Base-by-base conservation (phyloP, 1,284 basidiomycete species). In the Trichosporon ovoides region DNA sequence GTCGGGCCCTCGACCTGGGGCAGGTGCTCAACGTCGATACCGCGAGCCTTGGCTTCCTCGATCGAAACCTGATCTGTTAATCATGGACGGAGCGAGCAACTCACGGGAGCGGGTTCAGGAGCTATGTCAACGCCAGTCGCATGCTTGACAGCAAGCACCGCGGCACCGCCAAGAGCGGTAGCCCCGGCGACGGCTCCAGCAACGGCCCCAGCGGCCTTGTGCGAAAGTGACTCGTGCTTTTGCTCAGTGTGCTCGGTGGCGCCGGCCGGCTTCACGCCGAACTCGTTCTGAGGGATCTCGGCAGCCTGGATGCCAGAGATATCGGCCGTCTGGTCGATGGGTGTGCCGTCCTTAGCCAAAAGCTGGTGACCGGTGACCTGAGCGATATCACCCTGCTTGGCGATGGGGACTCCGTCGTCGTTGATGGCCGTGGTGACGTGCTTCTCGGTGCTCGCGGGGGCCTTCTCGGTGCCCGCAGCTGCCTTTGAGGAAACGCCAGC, bases 101-200 rank as follows among this genome's bases (percentile, higher is more conserved):
- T 65, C 37, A 77, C 74, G 37, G 74, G 73, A 28, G 67, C 57
- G 19, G 62, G 52, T 57, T 72, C 68, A 3, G 40, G 52, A 22
- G 64, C 60, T n/a, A 75, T 48, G 55, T 75, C 72, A 12, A 77
- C 56, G 55, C 75, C 75, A 1, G 72, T 75, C 9, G 67, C 71
- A 28, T 65, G 64, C 55, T 73, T 68, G 11, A 68, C 68, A 18
- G 70, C 70, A 19, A 59, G 58, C 24, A 63, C 61, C 13, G 63
- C 65, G 24, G 55, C 57, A 43, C 67, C 71, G 20, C 65, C 56
- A 51, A 65, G 61, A 20, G 66, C 69, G 6, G 66, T 68, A 10
- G 70, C 53, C 22, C 67, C 60, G 20, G 67, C 73, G 16, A 70
- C 57, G 11, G 52, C 55, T 6, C 55, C 57, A 24, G 52, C 55